These are phyloP conservation scores for Trichoderma orchidacearum DNA, from an alignment of 495 filamentous ascomycete species.

Conservation along the genomic window DNA sequence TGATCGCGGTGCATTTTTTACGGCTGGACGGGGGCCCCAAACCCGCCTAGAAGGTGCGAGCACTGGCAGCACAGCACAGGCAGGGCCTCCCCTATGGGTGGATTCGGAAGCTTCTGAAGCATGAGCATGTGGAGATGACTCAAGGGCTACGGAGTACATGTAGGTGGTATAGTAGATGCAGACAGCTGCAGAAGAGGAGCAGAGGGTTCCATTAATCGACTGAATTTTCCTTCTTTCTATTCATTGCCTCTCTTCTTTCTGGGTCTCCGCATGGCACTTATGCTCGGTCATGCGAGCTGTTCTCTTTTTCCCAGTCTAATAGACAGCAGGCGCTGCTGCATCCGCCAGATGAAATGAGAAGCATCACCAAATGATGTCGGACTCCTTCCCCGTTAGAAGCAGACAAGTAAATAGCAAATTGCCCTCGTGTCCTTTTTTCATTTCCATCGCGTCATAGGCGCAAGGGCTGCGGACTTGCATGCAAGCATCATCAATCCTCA, in stretches of 20 bases:
- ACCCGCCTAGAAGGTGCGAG: not conserved
- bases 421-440: no score
- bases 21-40: not conserved
- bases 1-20: not conserved
- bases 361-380: no score
- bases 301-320: no score
- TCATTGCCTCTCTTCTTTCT: not conserved
- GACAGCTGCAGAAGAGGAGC: not conserved
- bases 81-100: not conserved
- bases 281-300: no score
- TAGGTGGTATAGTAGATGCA: no score
- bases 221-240: not conserved
- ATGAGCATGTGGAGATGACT: not conserved
- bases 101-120: not conserved
- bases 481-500: no score
- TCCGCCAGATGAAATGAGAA: no score
- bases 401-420: no score
- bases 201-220: not conserved
- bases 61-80: not conserved
- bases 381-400: no score
- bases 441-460: no score
- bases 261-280: not conserved
- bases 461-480: no score
- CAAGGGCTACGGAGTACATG: not conserved
- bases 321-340: no score